Percentiles rank a stretch among this genome's conserved stretches.
Evolutionary conservation across 1,139 yeast genomes (phyloP).

Genomic region (Sugiyamaella japonica): DNA sequence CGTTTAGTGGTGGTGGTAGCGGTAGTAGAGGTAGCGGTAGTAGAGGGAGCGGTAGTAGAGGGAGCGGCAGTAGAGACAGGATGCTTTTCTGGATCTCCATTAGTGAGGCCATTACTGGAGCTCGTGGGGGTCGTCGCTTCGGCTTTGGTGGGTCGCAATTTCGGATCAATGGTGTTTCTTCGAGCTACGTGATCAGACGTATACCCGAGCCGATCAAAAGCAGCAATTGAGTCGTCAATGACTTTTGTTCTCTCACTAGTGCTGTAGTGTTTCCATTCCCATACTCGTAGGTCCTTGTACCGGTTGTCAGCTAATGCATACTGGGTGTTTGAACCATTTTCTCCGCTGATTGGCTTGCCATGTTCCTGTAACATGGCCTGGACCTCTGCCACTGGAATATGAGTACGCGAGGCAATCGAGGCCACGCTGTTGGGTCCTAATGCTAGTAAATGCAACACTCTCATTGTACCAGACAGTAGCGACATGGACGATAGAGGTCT

Average conservation of each 20-base stretch:
- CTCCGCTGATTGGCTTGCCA: slow-evolving; percentile 26
- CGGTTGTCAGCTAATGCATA: slow-evolving; percentile 34
- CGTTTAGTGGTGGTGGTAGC: slow-evolving; percentile 12
- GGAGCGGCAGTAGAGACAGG: slow-evolving; percentile 10
- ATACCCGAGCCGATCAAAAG: slow-evolving; percentile 37
- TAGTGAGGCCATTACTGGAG: not conserved
- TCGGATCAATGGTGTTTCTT: slow-evolving; percentile 37
- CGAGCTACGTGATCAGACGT: slow-evolving; percentile 39
- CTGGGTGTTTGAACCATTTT: not conserved
- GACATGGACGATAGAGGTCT: slow-evolving; percentile 33
- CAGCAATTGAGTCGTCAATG: slow-evolving; percentile 34
- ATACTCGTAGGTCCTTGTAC: slow-evolving; percentile 40
- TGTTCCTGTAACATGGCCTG: slow-evolving; percentile 35
- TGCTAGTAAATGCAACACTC: slow-evolving; percentile 43
- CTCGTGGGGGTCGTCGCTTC: slow-evolving; percentile 17
- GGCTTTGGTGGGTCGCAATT: slow-evolving; percentile 20
- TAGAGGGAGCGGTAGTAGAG: slow-evolving; percentile 9
- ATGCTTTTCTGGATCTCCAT: too few species aligned
- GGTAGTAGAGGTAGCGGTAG: slow-evolving; percentile 9
- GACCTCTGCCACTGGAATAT: slow-evolving; percentile 35
- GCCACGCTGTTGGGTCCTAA: slow-evolving; percentile 33
- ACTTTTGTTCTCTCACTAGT: slow-evolving; percentile 37
- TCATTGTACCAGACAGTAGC: slow-evolving; percentile 34
- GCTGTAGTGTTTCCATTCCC: slow-evolving; percentile 44
- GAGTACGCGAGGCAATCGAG: slow-evolving; percentile 37